Percentiles rank a stretch among this genome's conserved stretches.
phyloP scores from a whole-genome alignment of 2,329 filamentous ascomycete genomes.

The Biscogniauxia marginata region DNA sequence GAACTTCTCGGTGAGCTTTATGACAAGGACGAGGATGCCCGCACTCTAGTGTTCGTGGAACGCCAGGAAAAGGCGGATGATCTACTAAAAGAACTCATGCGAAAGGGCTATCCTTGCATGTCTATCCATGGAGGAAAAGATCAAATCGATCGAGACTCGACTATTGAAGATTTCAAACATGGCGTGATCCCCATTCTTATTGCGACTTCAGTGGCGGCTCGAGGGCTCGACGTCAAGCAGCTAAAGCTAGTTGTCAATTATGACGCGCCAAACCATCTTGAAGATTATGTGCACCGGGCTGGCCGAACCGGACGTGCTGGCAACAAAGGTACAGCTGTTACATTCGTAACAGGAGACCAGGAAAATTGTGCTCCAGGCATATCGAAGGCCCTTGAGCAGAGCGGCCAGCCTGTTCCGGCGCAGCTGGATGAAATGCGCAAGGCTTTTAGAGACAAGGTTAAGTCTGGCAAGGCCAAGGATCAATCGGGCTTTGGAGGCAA shows the following conservation, averaged over 20 bases:
- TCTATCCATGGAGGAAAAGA: slow-evolving; percentile 94
- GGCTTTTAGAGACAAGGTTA: slow-evolving; percentile 84
- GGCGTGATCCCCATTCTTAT: slow-evolving; percentile 87
- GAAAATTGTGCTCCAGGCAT: slow-evolving; percentile 88
- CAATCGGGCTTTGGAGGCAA: slow-evolving; percentile 92
- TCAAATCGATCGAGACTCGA: slow-evolving; percentile 88
- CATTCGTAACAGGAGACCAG: slow-evolving; percentile 88
- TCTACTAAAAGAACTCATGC: slow-evolving; percentile 72
- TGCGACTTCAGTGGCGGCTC: slow-evolving; percentile 91
- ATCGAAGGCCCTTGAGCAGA: slow-evolving; percentile 88
- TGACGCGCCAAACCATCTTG: slow-evolving; percentile 88
- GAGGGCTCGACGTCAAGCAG: slow-evolving; percentile 93
- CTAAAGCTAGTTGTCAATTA: slow-evolving; percentile 95
- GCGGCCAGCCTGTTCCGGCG: slow-evolving; percentile 79
- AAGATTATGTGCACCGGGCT: slow-evolving; percentile 94
- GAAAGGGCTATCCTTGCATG: slow-evolving; percentile 86
- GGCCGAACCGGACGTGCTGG: slow-evolving; percentile 93
- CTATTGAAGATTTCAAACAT: slow-evolving; percentile 89
- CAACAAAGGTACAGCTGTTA: slow-evolving; percentile 91
- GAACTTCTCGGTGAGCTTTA: slow-evolving; percentile 87
- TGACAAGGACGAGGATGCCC: slow-evolving; percentile 82
- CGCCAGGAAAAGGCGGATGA: slow-evolving; percentile 87
- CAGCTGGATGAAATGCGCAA: slow-evolving; percentile 63
- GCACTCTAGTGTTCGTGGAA: slow-evolving; percentile 88
- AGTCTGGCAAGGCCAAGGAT: slow-evolving; percentile 86